Conservation (phyloP, 1,139 yeast genomes). For the Zygosaccharomyces pseudobailii region DNA sequence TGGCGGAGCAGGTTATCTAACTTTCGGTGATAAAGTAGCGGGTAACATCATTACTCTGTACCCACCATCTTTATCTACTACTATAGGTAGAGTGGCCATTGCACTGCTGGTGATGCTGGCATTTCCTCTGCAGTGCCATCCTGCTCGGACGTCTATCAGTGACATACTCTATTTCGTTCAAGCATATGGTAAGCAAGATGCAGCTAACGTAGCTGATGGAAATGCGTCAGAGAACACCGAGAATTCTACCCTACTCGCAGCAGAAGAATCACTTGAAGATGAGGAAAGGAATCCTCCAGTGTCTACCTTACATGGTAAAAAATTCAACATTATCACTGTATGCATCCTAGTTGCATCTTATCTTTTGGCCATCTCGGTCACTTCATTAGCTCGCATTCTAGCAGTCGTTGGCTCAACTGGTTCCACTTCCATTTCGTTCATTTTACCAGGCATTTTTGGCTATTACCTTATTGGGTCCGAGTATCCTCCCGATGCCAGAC, state of each 20-base stretch:
- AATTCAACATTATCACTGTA: slow-evolving; percentile 62
- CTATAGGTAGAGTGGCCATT: slow-evolving; percentile 66
- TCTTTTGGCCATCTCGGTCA: slow-evolving; percentile 68
- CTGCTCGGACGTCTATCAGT: slow-evolving; percentile 68
- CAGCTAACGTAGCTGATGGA: not conserved
- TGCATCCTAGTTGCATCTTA: slow-evolving; percentile 59
- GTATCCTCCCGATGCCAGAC: slow-evolving; percentile 34
- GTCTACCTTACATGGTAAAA: slow-evolving; percentile 35
- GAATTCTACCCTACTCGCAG: slow-evolving; percentile 13
- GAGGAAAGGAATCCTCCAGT: slow-evolving; percentile 19
- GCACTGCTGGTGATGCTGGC: slow-evolving; percentile 65
- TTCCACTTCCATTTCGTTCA: slow-evolving; percentile 87
- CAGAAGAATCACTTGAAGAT: slow-evolving; percentile 31
- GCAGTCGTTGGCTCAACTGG: slow-evolving; percentile 96
- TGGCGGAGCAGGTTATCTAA: slow-evolving; percentile 64
- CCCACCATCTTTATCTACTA: slow-evolving; percentile 55
- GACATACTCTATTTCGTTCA: slow-evolving; percentile 52
- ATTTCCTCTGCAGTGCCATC: slow-evolving; percentile 73
- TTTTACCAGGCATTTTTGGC: slow-evolving; percentile 88
- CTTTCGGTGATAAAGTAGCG: slow-evolving; percentile 61
- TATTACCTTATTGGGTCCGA: slow-evolving; percentile 57
- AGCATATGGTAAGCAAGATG: not conserved
- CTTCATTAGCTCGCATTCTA: slow-evolving; percentile 76
- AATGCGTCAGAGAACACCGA: slow-evolving; percentile 2
- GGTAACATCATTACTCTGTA: slow-evolving; percentile 71